Evolutionary conservation across 2,329 filamentous ascomycete genomes (phyloP), one percentile per base, ranked within the genome.

Genomic region (Aspergillus sp.): DNA sequence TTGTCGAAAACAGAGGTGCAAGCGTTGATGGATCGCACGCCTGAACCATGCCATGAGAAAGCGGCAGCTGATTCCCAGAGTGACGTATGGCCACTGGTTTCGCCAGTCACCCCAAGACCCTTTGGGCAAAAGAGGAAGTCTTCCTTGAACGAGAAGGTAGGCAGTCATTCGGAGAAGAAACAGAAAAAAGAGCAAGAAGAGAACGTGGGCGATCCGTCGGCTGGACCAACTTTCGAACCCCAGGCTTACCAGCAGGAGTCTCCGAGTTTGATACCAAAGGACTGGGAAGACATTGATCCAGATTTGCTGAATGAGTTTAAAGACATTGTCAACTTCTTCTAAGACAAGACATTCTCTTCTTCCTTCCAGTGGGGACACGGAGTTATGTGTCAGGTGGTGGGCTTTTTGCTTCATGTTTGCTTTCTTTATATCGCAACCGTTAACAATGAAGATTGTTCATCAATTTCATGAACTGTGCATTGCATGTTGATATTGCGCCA

Each of bases 261-360:
- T 14, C 21, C 20, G 19, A 14, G 9, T 45, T 23, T 41, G 31
- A 32, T 50, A 6, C 45, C 54, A 13, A 25, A 32, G 14, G 55
- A 56, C 41, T 74, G 71, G 71, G 66, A 71, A 20, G 71, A 67
- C 23, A 65, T 76, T 20, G 72, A 72, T 44, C 65, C 65, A 40
- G 59, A 61, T 42, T 45, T 77, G 31, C 57, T 75, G 49, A 65
- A 73, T 49, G 70, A 76, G 54, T 76, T 73, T 53, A 69, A 69
- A 38, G 67, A 73, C 46, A 62, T 72, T 53, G 68, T 75, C 49
- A 69, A 74, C 46, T 70, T 76, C 50, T 61, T 71, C 40, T 71
- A 54, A 63, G n/a, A 20, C 14, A 47, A 17, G 16, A 43, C 3
- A n/a, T 43, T 34, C 40, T 49, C 14, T 34, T 29, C 7, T 29